These are phyloP conservation scores for Daldinia sp. DNA, from an alignment of 2,329 filamentous ascomycete genomes.

Conservation along the genomic window DNA sequence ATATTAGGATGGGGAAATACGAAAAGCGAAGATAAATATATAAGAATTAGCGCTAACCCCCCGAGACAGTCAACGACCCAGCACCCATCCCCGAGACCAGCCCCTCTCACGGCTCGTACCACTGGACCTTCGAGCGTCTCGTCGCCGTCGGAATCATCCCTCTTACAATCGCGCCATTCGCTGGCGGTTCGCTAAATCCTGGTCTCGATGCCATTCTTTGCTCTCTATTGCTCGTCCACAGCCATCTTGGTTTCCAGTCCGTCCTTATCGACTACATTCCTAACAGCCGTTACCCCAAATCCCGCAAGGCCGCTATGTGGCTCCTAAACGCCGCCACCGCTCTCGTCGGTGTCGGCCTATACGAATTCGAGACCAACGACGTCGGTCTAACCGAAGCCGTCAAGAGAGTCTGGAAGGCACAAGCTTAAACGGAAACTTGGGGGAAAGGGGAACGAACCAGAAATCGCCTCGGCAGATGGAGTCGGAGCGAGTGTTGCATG, in stretches of 20 bases:
- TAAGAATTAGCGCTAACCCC: conserved; percentile 25
- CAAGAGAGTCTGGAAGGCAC: conserved; percentile 89
- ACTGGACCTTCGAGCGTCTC: conserved; percentile 96
- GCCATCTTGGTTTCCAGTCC: conserved; percentile 93
- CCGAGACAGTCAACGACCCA: conserved; percentile 80
- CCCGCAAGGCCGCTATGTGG: conserved; percentile 77
- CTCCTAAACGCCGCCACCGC: conserved; percentile 79
- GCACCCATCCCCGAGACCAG: conserved; percentile 75
- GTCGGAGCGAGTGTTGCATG: not conserved
- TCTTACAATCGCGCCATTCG: conserved; percentile 89
- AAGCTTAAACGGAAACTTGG: conserved; percentile 27
- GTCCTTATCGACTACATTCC: conserved; percentile 94
- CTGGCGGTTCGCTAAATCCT: conserved; percentile 89
- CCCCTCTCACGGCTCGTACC: conserved; percentile 91
- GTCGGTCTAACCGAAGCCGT: conserved; percentile 91
- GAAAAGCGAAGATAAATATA: not conserved
- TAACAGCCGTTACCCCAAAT: conserved; percentile 70
- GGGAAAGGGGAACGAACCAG: not conserved
- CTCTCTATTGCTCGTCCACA: conserved; percentile 85
- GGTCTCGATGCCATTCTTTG: conserved; percentile 86
- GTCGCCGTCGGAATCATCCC: conserved; percentile 84
- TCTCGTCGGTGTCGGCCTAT: conserved; percentile 84
- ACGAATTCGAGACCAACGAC: conserved; percentile 99
- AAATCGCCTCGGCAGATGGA: not conserved
- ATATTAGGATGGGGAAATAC: not conserved